Base-by-base conservation (phyloP, 176 grass and related monocot genomes). In the Juncus effusus region DNA sequence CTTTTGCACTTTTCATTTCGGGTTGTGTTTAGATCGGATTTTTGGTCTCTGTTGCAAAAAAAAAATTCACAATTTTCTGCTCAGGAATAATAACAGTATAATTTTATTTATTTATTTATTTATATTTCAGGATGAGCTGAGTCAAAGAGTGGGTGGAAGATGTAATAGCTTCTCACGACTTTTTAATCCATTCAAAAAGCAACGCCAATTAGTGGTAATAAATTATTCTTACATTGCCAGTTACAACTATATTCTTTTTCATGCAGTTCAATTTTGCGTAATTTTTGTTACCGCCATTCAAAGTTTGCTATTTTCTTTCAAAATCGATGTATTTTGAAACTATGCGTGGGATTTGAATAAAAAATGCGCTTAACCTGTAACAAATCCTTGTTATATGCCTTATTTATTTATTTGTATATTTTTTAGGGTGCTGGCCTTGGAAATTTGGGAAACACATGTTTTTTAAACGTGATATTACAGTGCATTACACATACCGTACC, bases 381-480 rank as follows among this genome's bases (percentile, higher is more conserved):
- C 19, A 28, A 28, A 1, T 28, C 19, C 19, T 28, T 28, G 19
- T 28, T 28, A 28, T 28, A 28, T 28, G 19, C 19, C 19, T 28
- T 28, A 1, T 28, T 28, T 28, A 28, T 28, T 28, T 61, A 19
- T 61, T 59, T 28, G 10, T 49, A 47, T 47, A 47, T 47, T 36
- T 8, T 16, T 41, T 73, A 99, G 94, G 94, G 88, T 59, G 88
- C 94, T 68, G 78, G 77, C 76, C 94, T 99, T 58, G 41, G 56
- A 38, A 99, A 99, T 79, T 76, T 99, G 75, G 94, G 88, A 39
- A 93, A 99, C 77, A 99, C 94, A 49, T 90, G 88, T 70, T 99
- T 93, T 63, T 45, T 99, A 16, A 99, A 99, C 60, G 68, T 82
- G 51, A 82, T 78, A 53, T 88, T 99, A 54, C 94, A 99, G 61